Conservation (phyloP, 768 basidiomycete species). For the Chalciporus sphaerocephalus region DNA sequence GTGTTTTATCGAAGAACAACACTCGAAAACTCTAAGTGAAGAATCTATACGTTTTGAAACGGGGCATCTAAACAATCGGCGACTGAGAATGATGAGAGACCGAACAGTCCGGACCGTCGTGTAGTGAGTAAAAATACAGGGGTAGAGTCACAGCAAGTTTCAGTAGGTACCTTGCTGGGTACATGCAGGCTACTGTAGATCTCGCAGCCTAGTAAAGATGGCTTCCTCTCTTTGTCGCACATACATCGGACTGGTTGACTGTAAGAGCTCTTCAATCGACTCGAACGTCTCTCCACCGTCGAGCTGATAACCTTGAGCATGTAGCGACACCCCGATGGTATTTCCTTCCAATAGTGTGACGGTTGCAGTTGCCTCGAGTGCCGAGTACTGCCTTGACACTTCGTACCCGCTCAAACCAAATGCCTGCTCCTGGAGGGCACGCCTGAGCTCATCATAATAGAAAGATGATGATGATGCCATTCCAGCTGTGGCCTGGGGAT, state of each 20-base stretch:
- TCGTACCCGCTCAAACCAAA: slow-evolving; percentile 51
- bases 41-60: too few species aligned
- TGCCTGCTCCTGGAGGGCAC: slow-evolving; percentile 54
- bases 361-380: slow-evolving; percentile 48
- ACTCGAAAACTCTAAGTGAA: too few species aligned
- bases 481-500: slow-evolving; percentile 1
- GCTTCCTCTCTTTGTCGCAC: slow-evolving; percentile 41
- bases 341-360: slow-evolving; percentile 57
- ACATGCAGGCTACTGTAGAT: slow-evolving; percentile 29
- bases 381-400: slow-evolving; percentile 33
- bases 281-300: slow-evolving; percentile 42
- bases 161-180: neutral
- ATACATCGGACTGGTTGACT: slow-evolving; percentile 53
- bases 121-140: too few species aligned
- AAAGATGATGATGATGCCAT: slow-evolving; percentile 26
- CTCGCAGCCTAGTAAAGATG: slow-evolving; percentile 47
- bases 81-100: too few species aligned
- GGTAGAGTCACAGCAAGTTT: too few species aligned
- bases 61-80: too few species aligned
- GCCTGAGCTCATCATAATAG: slow-evolving; percentile 46
- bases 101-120: too few species aligned
- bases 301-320: slow-evolving; percentile 48
- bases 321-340: slow-evolving; percentile 43
- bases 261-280: slow-evolving; percentile 55
- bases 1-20: too few species aligned